Evolutionary conservation across 2,329 filamentous ascomycete species (phyloP).

Genomic region (Aspergillus intermedius): DNA sequence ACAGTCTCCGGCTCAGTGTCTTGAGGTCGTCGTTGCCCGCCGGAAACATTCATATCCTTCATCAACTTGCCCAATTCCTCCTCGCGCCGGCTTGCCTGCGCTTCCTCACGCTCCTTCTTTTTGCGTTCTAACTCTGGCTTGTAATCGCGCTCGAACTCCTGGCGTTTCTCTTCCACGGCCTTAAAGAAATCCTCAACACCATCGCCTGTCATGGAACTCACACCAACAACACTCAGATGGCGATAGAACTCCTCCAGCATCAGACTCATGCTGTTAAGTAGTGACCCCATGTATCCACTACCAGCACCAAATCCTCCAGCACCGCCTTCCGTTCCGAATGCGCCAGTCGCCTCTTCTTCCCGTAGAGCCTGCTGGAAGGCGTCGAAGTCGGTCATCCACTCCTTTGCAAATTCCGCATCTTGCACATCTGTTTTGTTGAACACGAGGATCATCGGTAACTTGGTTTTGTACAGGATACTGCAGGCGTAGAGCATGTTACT

Average conservation of each 20-base stretch:
- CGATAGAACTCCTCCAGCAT: constrained; percentile 97
- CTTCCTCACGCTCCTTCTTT: constrained; percentile 65
- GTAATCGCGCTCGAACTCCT: constrained; percentile 86
- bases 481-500: constrained; percentile 99
- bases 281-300: constrained; percentile 90
- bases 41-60: constrained; percentile 73
- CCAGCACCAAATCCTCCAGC: constrained; percentile 57
- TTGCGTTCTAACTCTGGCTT: constrained; percentile 78
- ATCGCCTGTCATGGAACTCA: constrained; percentile 85
- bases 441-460: constrained; percentile 94
- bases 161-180: constrained; percentile 76
- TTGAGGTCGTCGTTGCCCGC: constrained; percentile 19
- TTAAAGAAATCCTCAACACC: constrained; percentile 92
- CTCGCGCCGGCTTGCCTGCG: constrained; percentile 65
- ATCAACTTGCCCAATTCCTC: constrained; percentile 87
- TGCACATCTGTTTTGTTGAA: constrained; percentile 99
- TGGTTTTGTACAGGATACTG: constrained; percentile 97
- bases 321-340: constrained; percentile 64
- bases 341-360: constrained; percentile 70
- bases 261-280: constrained; percentile 95
- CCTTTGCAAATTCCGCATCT: constrained; percentile 82
- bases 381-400: constrained; percentile 99
- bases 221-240: constrained; percentile 84
- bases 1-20: constrained; percentile 37
- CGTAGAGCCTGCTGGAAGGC: constrained; percentile 82